Evolutionary conservation across 495 filamentous ascomycete genomes (phyloP), one percentile per base, ranked within the genome.

Genomic region (Penicillium cinerascens): DNA sequence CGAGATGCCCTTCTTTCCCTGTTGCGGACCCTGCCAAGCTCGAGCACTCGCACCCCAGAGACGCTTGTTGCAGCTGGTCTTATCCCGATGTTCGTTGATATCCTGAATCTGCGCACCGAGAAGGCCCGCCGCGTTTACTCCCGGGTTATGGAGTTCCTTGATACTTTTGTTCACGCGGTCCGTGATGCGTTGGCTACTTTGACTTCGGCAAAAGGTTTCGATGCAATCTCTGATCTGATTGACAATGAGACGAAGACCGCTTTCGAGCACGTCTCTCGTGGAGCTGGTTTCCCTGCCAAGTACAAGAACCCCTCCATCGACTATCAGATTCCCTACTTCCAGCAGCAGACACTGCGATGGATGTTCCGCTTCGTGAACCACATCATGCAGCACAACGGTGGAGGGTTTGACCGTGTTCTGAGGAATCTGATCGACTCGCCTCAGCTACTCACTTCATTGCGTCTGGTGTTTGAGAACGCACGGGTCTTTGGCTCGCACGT

Each of bases 351-450:
- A 7, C 77, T 97, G 15, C 91, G 92, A 53, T 92, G 88, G 83
- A 79, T 97, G 42, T 89, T 97, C 72, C 95, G 95, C 64, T 95
- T 97, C 63, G 88, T 95, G 59, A 90, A 93, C 58, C 92, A 97
- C 67, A 85, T 96, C 76, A 92, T 97, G 88, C 79, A 86, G 9
- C 87, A 91, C 66, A 85, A 82, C 33, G 87, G 86, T 50, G 89
- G 87, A 46, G 92, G 89, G 51, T 88, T 89, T 46, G 93, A 97
- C 63, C 86, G 95, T 27, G 71, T 95, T 16, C 71, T 99, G 60
- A 81, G 95, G 42, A 99, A 97, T 65, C 67, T 99, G 48, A 93
- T 97, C 33, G 95, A 99, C 67, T 95, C 91, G 6, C 89, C 92
- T 27, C 86, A 85, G 36, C 73, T 97, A 45, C 78, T 97, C 45